phyloP scores from a whole-genome alignment of 331 rosid species.

The Rosa hybrid region DNA sequence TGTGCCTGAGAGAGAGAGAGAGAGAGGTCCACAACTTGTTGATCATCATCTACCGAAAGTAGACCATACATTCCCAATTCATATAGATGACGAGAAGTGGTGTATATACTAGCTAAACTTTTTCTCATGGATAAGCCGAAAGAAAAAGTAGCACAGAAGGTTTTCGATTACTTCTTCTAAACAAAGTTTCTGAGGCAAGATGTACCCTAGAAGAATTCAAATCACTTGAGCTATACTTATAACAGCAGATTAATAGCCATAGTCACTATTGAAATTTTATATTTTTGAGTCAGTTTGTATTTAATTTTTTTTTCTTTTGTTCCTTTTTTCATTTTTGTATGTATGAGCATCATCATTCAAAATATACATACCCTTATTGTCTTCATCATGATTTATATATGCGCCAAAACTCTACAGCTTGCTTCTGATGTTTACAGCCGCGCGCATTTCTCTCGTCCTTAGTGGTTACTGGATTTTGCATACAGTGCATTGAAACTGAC shows the following conservation, averaged over 20 bases:
- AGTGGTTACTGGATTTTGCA: background rate
- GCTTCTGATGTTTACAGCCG: conserved; percentile 4
- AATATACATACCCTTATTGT: background rate
- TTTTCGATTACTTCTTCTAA: background rate
- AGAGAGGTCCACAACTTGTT: background rate
- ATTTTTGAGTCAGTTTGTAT: background rate
- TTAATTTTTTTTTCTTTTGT: background rate
- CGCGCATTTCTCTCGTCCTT: background rate
- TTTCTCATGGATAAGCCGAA: background rate
- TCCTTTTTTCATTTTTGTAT: background rate
- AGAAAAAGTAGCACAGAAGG: background rate
- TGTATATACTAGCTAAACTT: background rate
- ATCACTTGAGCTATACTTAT: background rate
- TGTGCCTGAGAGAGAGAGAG: background rate
- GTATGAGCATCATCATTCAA: background rate
- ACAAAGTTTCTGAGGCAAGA: background rate
- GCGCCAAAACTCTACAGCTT: conserved; percentile 2
- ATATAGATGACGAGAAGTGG: background rate
- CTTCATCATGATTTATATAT: background rate
- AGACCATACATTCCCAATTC: background rate
- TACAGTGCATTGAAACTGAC: background rate
- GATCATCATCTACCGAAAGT: conserved; percentile 1
- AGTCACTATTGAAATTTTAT: too few relatives aligned
- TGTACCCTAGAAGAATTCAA: too few relatives aligned
- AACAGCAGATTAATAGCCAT: background rate